These are phyloP conservation scores for Melampsora larici-populina DNA, from an alignment of 1,284 basidiomycete species.

Conservation along the genomic window DNA sequence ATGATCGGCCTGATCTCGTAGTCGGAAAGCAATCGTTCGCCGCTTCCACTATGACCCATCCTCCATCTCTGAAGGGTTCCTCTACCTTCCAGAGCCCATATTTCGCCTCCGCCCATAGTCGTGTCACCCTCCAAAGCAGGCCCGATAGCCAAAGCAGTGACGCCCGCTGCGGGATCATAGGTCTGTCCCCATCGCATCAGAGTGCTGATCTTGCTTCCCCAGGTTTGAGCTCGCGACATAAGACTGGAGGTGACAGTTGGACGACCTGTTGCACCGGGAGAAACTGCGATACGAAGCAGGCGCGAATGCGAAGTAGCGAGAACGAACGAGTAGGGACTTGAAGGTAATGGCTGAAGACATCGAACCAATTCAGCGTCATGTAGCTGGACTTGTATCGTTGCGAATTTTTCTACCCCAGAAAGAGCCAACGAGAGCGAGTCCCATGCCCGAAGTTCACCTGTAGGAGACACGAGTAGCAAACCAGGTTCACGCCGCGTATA, in stretches of 20 bases:
- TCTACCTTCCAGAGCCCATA: slow-evolving; percentile 45
- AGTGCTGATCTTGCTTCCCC: slow-evolving; percentile 37
- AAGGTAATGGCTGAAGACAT: slow-evolving; percentile 34
- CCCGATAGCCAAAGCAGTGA: slow-evolving; percentile 47
- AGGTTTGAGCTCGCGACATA: slow-evolving; percentile 39
- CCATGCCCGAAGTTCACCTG: slow-evolving; percentile 38
- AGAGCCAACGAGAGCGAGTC: slow-evolving; percentile 41
- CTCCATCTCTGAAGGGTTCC: slow-evolving; percentile 51
- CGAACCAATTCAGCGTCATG: slow-evolving; percentile 34
- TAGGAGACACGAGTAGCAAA: slow-evolving; percentile 36
- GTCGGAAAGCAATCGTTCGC: slow-evolving; percentile 49
- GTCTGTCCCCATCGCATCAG: slow-evolving; percentile 37
- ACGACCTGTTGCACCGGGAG: slow-evolving; percentile 23
- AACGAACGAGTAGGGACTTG: slow-evolving; percentile 39
- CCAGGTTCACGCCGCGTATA: slow-evolving; percentile 38
- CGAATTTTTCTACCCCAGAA: slow-evolving; percentile 35
- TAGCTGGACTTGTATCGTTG: slow-evolving; percentile 38
- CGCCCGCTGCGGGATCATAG: slow-evolving; percentile 45
- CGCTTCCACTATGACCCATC: slow-evolving; percentile 47
- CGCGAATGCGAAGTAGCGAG: slow-evolving; percentile 40
- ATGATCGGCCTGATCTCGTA: slow-evolving; percentile 51
- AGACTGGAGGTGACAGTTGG: slow-evolving; percentile 30
- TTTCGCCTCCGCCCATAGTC: slow-evolving; percentile 48
- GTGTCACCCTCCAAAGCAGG: slow-evolving; percentile 44
- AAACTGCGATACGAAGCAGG: slow-evolving; percentile 31